Conservation (phyloP, 2,329 filamentous ascomycete species). For the Fusarium aywerte region DNA sequence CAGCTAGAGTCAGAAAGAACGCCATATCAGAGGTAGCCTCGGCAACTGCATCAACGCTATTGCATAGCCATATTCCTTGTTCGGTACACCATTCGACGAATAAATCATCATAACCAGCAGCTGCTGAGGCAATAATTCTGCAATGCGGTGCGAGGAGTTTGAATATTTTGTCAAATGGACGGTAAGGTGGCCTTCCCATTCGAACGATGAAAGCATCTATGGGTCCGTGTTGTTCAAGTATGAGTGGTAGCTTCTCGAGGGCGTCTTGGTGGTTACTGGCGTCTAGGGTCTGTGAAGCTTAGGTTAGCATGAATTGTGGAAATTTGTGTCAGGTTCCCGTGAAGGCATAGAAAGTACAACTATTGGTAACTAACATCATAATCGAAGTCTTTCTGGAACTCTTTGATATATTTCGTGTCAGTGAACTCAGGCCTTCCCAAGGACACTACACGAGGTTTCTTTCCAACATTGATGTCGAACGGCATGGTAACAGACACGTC, state of each 20-base stretch:
- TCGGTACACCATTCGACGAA: slow-evolving; percentile 56
- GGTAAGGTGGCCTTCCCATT: slow-evolving; percentile 61
- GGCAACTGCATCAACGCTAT: slow-evolving; percentile 62
- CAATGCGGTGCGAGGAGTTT: slow-evolving; percentile 54
- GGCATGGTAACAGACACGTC: background rate
- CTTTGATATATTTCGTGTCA: slow-evolving; percentile 53
- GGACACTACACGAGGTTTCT: slow-evolving; percentile 55
- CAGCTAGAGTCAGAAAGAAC: slow-evolving; percentile 48
- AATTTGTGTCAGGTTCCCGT: background rate
- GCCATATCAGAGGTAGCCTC: slow-evolving; percentile 65
- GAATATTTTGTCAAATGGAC: slow-evolving; percentile 62
- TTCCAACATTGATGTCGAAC: background rate
- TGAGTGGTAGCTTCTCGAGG: slow-evolving; percentile 50
- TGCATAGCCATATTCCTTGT: slow-evolving; percentile 63
- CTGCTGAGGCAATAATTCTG: slow-evolving; percentile 59
- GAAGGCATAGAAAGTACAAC: fast-evolving
- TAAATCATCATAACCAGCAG: slow-evolving; percentile 61
- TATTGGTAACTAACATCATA: slow-evolving; percentile 47
- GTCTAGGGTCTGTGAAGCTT: slow-evolving; percentile 42
- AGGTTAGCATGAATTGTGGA: background rate
- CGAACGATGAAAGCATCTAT: slow-evolving; percentile 61
- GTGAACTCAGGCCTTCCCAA: slow-evolving; percentile 55
- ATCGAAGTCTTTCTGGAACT: slow-evolving; percentile 53
- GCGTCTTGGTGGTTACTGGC: slow-evolving; percentile 53
- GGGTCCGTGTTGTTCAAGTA: slow-evolving; percentile 52